A percentile compares a stretch with the other conserved stretches of the same genome.
These are phyloP conservation scores for Colletotrichum trifolii DNA, from an alignment of 2,329 filamentous ascomycete genomes.

Conservation along the genomic window DNA sequence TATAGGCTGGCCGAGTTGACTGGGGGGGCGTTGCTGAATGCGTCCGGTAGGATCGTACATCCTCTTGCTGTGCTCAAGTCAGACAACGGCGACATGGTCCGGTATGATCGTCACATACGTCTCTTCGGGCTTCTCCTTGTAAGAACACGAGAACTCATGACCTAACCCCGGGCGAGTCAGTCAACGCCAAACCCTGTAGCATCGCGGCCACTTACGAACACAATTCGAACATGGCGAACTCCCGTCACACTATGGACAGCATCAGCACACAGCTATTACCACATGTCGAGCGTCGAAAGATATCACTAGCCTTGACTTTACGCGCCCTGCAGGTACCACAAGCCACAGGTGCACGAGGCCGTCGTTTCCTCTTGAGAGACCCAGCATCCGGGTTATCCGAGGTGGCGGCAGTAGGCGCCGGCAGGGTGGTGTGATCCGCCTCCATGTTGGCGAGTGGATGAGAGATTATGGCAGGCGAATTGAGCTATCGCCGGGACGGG, in stretches of 20 bases:
- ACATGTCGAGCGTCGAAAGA: no score
- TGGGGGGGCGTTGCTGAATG: conserved; percentile 20
- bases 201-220: conserved; percentile 23
- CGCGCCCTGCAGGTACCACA: conserved; percentile 35
- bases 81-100: background rate
- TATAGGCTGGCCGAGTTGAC: background rate
- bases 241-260: conserved; percentile 29
- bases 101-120: conserved; percentile 6
- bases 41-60: conserved; percentile 6
- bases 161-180: background rate
- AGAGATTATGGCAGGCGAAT: no score
- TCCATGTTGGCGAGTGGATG: conserved; percentile 7
- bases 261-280: background rate
- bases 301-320: conserved; percentile 34
- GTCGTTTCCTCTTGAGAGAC: conserved; percentile 29
- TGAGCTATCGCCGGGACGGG: no score
- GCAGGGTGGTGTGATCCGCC: conserved; percentile 7
- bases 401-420: background rate
- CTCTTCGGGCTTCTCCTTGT: conserved; percentile 17
- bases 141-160: conserved; percentile 34
- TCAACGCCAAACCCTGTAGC: background rate
- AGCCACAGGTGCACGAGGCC: conserved; percentile 29
- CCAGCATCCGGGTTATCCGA: conserved; percentile 24
- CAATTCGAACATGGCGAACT: conserved; percentile 34
- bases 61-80: background rate